Conservation (phyloP, 306 rosid species). For the Dryas octopetala region DNA sequence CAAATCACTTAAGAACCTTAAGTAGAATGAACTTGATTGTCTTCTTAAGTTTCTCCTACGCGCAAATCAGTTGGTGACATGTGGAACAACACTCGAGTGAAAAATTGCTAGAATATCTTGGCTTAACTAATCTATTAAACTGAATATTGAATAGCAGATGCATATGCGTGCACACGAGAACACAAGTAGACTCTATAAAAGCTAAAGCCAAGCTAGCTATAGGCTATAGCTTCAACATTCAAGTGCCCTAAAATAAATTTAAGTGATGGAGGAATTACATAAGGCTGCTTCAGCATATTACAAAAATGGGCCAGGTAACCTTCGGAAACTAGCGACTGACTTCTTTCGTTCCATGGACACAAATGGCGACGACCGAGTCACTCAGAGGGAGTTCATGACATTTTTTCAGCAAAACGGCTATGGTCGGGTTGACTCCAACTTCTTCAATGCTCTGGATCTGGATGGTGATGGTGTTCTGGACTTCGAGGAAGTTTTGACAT, state of each 20-base stretch:
- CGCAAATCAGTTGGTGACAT: too few species aligned
- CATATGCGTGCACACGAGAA: too few species aligned
- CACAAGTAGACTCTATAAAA: too few species aligned
- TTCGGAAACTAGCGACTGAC: slow-evolving; percentile 18
- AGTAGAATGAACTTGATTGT: too few species aligned
- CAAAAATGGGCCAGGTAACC: slow-evolving; percentile 17
- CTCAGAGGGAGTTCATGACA: slow-evolving; percentile 12
- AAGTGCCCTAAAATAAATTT: background rate
- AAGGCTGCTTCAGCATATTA: slow-evolving; percentile 29
- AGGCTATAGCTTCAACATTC: too few species aligned
- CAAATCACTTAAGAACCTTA: too few species aligned
- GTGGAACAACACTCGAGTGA: too few species aligned
- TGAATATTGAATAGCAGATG: too few species aligned
- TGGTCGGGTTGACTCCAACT: slow-evolving; percentile 20
- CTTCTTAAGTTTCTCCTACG: too few species aligned
- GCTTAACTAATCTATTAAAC: too few species aligned
- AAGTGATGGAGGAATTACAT: slow-evolving; percentile 7
- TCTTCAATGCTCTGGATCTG: slow-evolving; percentile 22
- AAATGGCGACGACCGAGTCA: slow-evolving; percentile 25
- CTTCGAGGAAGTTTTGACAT: slow-evolving; percentile 30
- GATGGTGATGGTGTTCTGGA: slow-evolving; percentile 21
- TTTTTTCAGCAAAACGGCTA: slow-evolving; percentile 26
- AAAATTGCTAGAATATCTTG: too few species aligned
- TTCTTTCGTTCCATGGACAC: slow-evolving; percentile 32
- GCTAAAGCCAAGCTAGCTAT: background rate